Percentiles rank a stretch among this genome's conserved stretches.
Conservation (phyloP, 1,284 basidiomycete genomes). For the Pseudozyma sp. region DNA sequence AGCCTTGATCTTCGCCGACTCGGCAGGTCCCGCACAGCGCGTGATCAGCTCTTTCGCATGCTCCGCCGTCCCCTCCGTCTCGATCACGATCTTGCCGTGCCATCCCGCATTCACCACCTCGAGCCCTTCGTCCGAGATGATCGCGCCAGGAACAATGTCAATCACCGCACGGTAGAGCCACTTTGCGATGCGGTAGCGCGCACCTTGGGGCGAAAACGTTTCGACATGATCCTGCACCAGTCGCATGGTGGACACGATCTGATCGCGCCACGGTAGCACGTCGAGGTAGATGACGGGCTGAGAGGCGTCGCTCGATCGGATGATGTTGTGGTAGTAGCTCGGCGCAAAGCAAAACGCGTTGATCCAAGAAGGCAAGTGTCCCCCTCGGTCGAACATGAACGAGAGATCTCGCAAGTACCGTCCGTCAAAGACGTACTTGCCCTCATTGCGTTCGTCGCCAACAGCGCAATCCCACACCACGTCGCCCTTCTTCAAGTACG, state of each 20-base stretch:
- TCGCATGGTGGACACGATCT: slow-evolving; percentile 66
- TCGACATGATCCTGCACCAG: slow-evolving; percentile 69
- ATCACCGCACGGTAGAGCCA: slow-evolving; percentile 70
- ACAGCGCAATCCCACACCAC: slow-evolving; percentile 69
- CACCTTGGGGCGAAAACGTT: slow-evolving; percentile 66
- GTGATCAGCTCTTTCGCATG: slow-evolving; percentile 60
- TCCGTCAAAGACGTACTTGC: slow-evolving; percentile 69
- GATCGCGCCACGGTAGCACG: slow-evolving; percentile 65
- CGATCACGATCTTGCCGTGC: slow-evolving; percentile 60
- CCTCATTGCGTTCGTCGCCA: slow-evolving; percentile 59
- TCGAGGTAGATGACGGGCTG: slow-evolving; percentile 65
- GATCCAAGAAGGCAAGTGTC: slow-evolving; percentile 70
- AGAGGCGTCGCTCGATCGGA: slow-evolving; percentile 53
- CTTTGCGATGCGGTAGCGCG: slow-evolving; percentile 67
- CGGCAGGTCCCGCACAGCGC: slow-evolving; percentile 55
- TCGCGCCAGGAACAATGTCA: slow-evolving; percentile 49
- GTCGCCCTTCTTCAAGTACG: slow-evolving; percentile 67
- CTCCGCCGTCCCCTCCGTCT: slow-evolving; percentile 65
- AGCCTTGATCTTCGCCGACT: slow-evolving; percentile 49
- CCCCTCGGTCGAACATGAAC: slow-evolving; percentile 66
- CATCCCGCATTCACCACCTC: slow-evolving; percentile 53
- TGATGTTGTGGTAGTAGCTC: slow-evolving; percentile 69
- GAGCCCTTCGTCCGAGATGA: slow-evolving; percentile 50
- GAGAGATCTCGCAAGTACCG: slow-evolving; percentile 65
- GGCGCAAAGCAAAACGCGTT: slow-evolving; percentile 68